These are phyloP conservation scores for Trichoderma citrinoviride DNA, from an alignment of 2,329 filamentous ascomycete genomes.

Conservation along the genomic window DNA sequence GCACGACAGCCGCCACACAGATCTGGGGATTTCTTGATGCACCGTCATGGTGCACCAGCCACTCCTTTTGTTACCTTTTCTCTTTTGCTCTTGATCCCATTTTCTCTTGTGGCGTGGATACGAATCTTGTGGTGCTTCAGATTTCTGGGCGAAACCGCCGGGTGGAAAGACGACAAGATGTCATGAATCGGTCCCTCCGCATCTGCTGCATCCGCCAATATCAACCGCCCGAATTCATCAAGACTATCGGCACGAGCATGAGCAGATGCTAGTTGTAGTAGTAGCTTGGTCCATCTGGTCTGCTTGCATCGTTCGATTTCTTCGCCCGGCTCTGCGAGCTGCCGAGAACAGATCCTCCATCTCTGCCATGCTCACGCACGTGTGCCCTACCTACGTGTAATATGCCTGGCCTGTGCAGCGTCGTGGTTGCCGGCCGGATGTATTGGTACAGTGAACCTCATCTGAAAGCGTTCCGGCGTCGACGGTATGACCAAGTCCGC, in stretches of 20 bases:
- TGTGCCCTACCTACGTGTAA: background rate
- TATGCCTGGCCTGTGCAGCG: background rate
- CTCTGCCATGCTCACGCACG: background rate
- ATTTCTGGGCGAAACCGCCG: conserved; percentile 2
- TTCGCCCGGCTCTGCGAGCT: background rate
- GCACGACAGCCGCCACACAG: background rate
- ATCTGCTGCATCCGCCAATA: background rate
- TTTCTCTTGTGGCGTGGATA: background rate
- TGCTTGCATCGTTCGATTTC: background rate
- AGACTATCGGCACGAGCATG: too few relatives aligned
- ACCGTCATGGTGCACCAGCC: background rate
- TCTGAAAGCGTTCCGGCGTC: too few relatives aligned
- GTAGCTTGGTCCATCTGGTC: background rate
- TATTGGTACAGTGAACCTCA: too few relatives aligned
- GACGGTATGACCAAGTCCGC: too few relatives aligned
- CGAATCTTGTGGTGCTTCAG: background rate
- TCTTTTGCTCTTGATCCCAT: background rate
- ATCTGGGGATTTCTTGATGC: background rate
- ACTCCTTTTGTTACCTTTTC: background rate
- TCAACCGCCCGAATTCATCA: too few relatives aligned
- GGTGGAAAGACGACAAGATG: background rate
- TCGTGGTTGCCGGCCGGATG: background rate
- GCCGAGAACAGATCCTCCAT: background rate
- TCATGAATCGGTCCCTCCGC: background rate
- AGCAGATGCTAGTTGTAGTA: background rate